Conservation (phyloP, 164 flowering plant genomes). For the Vitis rotundifolia region DNA sequence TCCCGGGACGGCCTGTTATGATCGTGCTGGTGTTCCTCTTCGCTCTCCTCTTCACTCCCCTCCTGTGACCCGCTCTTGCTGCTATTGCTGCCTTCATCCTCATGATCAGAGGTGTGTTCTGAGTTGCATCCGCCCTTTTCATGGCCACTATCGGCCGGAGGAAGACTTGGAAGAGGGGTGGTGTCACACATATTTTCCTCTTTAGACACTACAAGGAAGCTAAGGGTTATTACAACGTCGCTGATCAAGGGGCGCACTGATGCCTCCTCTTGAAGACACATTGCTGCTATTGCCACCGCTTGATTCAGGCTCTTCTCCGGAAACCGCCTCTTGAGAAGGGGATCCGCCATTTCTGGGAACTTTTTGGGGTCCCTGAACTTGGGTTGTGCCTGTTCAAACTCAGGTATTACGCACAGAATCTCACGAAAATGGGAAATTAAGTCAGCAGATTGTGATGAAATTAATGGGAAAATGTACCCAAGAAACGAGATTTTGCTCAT, state of each 20-base stretch:
- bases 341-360: slow-evolving; percentile 62
- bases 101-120: no score
- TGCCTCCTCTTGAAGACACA: slow-evolving; percentile 70
- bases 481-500: slow-evolving; percentile 64
- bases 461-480: slow-evolving; percentile 41
- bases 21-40: no score
- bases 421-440: not conserved
- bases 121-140: no score
- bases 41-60: no score
- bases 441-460: not conserved
- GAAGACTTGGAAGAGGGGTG: slow-evolving; percentile 7
- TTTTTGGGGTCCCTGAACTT: slow-evolving; percentile 46
- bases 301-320: slow-evolving; percentile 56
- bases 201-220: slow-evolving; percentile 39
- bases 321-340: slow-evolving; percentile 43
- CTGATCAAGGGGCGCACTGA: slow-evolving; percentile 53
- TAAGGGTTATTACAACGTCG: slow-evolving; percentile 55
- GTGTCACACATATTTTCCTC: not conserved
- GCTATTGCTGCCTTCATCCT: no score
- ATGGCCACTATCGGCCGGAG: no score
- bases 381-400: slow-evolving; percentile 57
- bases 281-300: slow-evolving; percentile 68
- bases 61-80: no score
- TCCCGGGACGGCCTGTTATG: no score
- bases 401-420: not conserved